phyloP scores from a whole-genome alignment of 306 rosid species.

The Canavalia ensiformis region DNA sequence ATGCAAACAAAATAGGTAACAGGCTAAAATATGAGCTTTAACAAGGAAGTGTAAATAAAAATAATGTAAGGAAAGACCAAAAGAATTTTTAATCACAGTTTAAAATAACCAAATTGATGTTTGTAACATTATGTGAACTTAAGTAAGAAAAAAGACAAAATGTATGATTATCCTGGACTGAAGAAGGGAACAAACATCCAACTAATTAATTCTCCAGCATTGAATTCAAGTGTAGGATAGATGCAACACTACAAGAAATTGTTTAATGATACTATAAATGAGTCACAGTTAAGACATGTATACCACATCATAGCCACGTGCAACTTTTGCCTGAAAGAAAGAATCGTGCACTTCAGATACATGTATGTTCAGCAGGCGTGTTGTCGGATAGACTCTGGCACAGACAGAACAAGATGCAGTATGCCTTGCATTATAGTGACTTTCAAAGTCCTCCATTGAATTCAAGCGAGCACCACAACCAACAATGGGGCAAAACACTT shows the following conservation, averaged over 20 bases:
- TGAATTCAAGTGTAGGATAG: neutral
- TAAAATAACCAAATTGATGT: neutral
- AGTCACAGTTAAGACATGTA: conserved; percentile 10
- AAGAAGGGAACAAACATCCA: neutral
- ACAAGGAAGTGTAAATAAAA: conserved; percentile 8
- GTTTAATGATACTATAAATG: neutral
- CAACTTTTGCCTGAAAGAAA: conserved; percentile 92
- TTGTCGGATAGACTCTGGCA: conserved; percentile 87
- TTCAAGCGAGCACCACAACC: conserved; percentile 80
- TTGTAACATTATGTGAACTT: neutral
- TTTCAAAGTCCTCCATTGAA: conserved; percentile 85
- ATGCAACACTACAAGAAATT: conserved; percentile 11
- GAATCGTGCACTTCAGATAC: conserved; percentile 92
- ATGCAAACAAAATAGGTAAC: conserved; percentile 10
- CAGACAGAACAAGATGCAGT: conserved; percentile 90
- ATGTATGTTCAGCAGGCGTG: conserved; percentile 82
- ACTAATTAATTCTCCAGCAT: conserved; percentile 22
- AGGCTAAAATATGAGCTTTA: conserved; percentile 31
- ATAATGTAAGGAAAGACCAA: neutral
- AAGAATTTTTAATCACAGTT: conserved; percentile 2
- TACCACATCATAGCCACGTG: conserved; percentile 91
- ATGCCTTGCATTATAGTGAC: conserved; percentile 90
- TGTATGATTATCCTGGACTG: too few relatives aligned
- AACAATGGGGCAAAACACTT: conserved; percentile 80
- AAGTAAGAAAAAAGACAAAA: neutral